Evolutionary conservation across 257 asterid species (phyloP).

Genomic region (Eustoma russellianum): DNA sequence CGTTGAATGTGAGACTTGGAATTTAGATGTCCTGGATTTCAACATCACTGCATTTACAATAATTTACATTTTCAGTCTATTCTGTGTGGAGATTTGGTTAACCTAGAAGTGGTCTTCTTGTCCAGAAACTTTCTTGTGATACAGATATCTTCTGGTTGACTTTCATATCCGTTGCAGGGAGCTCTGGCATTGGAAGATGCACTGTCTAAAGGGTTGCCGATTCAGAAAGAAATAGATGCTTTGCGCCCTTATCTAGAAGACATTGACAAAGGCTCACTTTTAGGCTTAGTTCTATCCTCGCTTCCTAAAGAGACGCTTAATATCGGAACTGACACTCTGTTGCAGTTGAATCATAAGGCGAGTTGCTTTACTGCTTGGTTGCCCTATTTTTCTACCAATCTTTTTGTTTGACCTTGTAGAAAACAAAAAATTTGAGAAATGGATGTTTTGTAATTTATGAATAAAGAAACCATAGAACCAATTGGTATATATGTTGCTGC

Average conservation of each 20-base stretch:
- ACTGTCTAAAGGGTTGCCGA: slow-evolving; percentile 75
- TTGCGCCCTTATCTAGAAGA: slow-evolving; percentile 58
- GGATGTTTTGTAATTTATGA: background rate
- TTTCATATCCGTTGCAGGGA: slow-evolving; percentile 38
- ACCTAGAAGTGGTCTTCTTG: too few species aligned
- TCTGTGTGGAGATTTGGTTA: too few species aligned
- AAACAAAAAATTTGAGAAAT: too few species aligned
- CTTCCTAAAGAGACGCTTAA: slow-evolving; percentile 76
- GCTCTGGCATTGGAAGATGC: slow-evolving; percentile 89
- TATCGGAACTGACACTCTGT: slow-evolving; percentile 60
- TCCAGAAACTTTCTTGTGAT: too few species aligned
- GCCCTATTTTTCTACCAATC: too few species aligned
- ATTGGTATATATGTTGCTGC: too few species aligned
- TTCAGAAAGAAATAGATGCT: slow-evolving; percentile 69
- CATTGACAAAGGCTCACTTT: slow-evolving; percentile 53
- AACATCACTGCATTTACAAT: too few species aligned
- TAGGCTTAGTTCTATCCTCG: slow-evolving; percentile 62
- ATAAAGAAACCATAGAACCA: background rate
- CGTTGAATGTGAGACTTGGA: too few species aligned
- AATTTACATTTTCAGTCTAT: too few species aligned
- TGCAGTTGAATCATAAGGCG: slow-evolving; percentile 82
- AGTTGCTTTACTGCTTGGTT: slow-evolving; percentile 13
- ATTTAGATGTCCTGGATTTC: too few species aligned
- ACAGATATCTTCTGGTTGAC: too few species aligned
- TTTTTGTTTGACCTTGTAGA: background rate